Evolutionary conservation across 768 basidiomycete genomes (phyloP).

Genomic region (Glaciozyma antarctica): DNA sequence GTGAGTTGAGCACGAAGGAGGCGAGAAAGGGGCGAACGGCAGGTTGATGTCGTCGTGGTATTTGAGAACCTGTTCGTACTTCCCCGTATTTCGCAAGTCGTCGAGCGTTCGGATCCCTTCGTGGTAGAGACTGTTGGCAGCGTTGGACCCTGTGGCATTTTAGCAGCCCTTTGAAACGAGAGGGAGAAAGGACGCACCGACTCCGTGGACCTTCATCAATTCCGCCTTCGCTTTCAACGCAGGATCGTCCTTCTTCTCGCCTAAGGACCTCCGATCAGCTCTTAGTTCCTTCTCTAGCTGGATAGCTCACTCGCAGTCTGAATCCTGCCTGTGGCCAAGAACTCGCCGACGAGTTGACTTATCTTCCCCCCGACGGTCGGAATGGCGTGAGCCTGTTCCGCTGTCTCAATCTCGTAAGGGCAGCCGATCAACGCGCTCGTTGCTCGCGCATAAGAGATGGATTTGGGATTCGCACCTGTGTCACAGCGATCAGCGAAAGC

Average conservation of each 20-base stretch:
- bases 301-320: conserved; percentile 9
- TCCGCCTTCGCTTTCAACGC: conserved; percentile 4
- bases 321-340: conserved; percentile 7
- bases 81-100: conserved; percentile 13
- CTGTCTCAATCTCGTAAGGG: conserved; percentile 14
- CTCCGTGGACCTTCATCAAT: conserved; percentile 10
- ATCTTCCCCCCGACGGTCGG: conserved; percentile 23
- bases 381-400: conserved; percentile 9
- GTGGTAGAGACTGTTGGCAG: conserved; percentile 19
- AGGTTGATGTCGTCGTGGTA: conserved; percentile 27
- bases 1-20: no score
- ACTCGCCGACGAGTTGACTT: conserved; percentile 18
- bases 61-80: conserved; percentile 13
- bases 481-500: no score
- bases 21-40: background rate
- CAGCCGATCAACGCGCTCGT: conserved; percentile 14
- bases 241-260: conserved; percentile 1
- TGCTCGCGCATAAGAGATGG: conserved; percentile 16
- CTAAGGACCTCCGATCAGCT: background rate
- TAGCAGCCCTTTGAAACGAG: no score
- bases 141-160: conserved; percentile 11
- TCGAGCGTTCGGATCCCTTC: conserved; percentile 12
- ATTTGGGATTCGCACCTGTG: background rate
- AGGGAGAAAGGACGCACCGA: conserved; percentile 1
- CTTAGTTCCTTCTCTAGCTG: background rate